phyloP scores from a whole-genome alignment of 495 filamentous ascomycete species.

The Ramalina peruviana region DNA sequence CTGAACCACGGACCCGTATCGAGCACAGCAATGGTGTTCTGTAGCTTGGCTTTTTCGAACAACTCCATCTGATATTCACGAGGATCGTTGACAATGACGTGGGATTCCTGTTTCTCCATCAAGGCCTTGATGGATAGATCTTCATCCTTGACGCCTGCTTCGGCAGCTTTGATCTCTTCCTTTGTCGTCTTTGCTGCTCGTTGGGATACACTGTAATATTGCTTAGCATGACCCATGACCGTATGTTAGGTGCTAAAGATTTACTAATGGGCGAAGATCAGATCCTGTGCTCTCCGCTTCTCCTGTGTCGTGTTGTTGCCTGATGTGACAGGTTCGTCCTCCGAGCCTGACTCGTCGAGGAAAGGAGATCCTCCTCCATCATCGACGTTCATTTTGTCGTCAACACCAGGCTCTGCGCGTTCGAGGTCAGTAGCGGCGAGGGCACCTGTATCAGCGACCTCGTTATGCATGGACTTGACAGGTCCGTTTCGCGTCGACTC shows the following conservation, averaged over 20 bases:
- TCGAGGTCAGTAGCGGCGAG: no score
- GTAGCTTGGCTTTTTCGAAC: conserved; percentile 72
- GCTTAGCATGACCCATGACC: neutral
- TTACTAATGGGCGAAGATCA: conserved; percentile 1
- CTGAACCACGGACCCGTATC: conserved; percentile 53
- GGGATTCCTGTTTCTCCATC: conserved; percentile 30
- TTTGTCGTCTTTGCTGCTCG: conserved; percentile 23
- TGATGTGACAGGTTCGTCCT: neutral
- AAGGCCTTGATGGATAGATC: conserved; percentile 29
- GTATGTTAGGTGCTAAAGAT: neutral
- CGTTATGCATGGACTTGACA: no score
- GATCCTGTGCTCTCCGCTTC: neutral
- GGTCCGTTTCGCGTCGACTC: no score
- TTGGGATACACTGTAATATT: conserved; percentile 25
- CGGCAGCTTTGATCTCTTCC: conserved; percentile 19
- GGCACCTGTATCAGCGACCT: no score
- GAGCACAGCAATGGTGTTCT: conserved; percentile 91
- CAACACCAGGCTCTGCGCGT: no score
- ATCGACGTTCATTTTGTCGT: neutral
- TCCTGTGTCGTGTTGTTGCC: neutral
- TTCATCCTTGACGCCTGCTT: conserved; percentile 20
- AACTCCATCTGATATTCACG: conserved; percentile 88
- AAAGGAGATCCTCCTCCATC: neutral
- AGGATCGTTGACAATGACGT: conserved; percentile 51
- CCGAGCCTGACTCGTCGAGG: neutral